Conservation (phyloP, 768 basidiomycete genomes). For the Lentinula lateritia region DNA sequence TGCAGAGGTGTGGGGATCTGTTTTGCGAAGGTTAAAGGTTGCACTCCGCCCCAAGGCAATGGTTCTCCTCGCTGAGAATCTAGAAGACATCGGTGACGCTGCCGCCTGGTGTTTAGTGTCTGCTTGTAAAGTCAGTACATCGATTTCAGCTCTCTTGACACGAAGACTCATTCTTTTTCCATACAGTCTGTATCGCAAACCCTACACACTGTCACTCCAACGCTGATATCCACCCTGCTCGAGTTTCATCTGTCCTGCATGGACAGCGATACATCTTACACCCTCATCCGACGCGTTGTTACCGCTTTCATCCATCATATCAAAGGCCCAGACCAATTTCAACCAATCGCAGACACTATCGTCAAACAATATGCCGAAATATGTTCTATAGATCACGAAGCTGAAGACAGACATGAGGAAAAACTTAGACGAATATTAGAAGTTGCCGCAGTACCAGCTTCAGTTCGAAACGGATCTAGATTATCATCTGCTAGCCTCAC, state of each 20-base stretch:
- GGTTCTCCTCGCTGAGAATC: conserved; percentile 43
- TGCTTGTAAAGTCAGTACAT: conserved; percentile 63
- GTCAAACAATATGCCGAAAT: conserved; percentile 29
- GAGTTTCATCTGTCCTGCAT: conserved; percentile 42
- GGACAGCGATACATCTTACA: conserved; percentile 37
- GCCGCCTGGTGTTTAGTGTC: conserved; percentile 72
- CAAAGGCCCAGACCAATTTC: conserved; percentile 61
- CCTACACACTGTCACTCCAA: conserved; percentile 68
- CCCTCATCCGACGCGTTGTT: conserved; percentile 62
- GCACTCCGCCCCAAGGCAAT: conserved; percentile 53
- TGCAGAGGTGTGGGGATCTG: conserved; percentile 84
- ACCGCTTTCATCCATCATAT: conserved; percentile 85
- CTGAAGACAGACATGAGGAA: conserved; percentile 22
- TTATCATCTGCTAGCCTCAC: conserved; percentile 26
- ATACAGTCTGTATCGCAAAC: conserved; percentile 75
- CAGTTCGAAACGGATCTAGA: conserved; percentile 69
- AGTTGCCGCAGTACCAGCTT: conserved; percentile 47
- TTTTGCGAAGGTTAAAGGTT: conserved; percentile 66
- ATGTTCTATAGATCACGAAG: conserved; percentile 1
- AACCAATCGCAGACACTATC: conserved; percentile 48
- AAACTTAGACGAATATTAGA: conserved; percentile 49
- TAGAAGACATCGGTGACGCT: conserved; percentile 52
- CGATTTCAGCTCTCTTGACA: background rate
- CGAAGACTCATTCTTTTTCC: conserved; percentile 5
- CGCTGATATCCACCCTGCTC: conserved; percentile 56